phyloP scores from a whole-genome alignment of 176 grass and related monocot genomes.

The Oryza glumipatula region DNA sequence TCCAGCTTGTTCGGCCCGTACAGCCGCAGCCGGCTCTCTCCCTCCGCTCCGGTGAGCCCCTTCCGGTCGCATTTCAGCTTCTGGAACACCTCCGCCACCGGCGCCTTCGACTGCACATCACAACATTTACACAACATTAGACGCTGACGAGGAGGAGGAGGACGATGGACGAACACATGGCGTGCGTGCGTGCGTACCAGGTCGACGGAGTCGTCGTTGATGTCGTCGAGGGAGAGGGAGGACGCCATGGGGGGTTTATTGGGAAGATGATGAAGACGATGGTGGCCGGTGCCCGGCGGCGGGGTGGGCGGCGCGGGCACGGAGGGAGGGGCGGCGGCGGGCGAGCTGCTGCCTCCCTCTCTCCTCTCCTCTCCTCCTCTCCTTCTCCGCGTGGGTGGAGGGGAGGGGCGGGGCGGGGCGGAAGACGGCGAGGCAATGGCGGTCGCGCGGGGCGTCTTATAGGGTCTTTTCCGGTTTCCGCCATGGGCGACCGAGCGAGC shows the following conservation, averaged over 20 bases:
- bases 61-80: slow-evolving; percentile 75
- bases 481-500: neutral
- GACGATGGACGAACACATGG: neutral
- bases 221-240: slow-evolving; percentile 61
- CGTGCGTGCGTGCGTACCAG: slow-evolving; percentile 40
- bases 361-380: too few relatives aligned
- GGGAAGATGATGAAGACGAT: too few relatives aligned
- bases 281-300: neutral
- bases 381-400: neutral
- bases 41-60: slow-evolving; percentile 65
- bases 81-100: slow-evolving; percentile 77
- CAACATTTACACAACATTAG: too few relatives aligned
- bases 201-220: slow-evolving; percentile 53
- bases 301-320: neutral
- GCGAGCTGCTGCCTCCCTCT: neutral
- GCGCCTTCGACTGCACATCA: slow-evolving; percentile 57
- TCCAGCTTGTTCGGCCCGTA: slow-evolving; percentile 97
- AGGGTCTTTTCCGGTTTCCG: neutral
- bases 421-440: neutral
- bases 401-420: too few relatives aligned
- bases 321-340: neutral
- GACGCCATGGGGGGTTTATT: slow-evolving; percentile 57
- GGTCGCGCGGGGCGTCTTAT: neutral
- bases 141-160: too few relatives aligned
- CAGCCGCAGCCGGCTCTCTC: slow-evolving; percentile 48